phyloP scores from a whole-genome alignment of 345 rosid species.

The Citrus maxima region DNA sequence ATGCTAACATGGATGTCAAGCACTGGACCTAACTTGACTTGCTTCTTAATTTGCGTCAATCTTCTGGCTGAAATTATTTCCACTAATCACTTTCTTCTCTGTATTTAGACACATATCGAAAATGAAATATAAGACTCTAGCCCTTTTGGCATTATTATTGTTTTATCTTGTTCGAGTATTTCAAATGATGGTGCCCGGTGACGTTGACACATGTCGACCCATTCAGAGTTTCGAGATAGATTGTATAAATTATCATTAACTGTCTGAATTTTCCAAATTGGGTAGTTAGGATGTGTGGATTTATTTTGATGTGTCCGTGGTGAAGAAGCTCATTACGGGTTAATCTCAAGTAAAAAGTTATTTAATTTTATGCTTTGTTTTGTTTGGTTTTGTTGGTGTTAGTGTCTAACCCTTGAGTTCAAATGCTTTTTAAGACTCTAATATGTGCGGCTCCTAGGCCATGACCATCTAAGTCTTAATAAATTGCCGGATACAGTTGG shows the following conservation, averaged over 20 bases:
- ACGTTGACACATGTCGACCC: not conserved
- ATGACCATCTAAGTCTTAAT: not conserved
- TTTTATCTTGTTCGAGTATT: not conserved
- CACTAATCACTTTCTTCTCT: not conserved
- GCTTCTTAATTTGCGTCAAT: not conserved
- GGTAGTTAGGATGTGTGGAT: not conserved
- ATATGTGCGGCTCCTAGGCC: not conserved
- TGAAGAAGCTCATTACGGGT: not conserved
- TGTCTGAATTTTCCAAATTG: not conserved
- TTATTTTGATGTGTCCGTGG: not conserved
- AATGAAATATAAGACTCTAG: not conserved
- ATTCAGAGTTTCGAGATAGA: not conserved
- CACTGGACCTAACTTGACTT: conserved; percentile 15
- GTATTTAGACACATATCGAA: not conserved
- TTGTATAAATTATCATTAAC: not conserved
- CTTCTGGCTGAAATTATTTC: not conserved
- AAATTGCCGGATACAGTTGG: not conserved
- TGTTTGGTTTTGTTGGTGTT: not conserved
- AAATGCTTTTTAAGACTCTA: not conserved
- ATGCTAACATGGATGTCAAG: not conserved
- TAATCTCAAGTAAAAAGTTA: not conserved
- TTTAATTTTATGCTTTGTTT: not conserved
- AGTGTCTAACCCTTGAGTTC: not conserved
- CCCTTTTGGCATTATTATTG: not conserved
- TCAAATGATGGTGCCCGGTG: not conserved